These are phyloP conservation scores for Thuja plicata DNA, from an alignment of 83 land plant genomes.

Conservation along the genomic window DNA sequence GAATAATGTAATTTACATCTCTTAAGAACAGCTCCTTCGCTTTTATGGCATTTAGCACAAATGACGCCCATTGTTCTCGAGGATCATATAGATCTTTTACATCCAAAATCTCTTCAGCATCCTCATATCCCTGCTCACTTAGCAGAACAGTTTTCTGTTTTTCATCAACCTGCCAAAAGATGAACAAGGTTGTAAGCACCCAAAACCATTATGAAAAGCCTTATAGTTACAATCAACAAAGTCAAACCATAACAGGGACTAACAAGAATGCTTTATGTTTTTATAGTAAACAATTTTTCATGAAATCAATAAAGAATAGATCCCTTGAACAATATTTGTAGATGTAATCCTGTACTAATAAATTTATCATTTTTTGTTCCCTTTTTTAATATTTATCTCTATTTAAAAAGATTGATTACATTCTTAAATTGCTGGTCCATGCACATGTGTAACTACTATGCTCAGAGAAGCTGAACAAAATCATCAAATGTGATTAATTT, in stretches of 20 bases:
- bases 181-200: neutral
- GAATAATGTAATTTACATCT: slow-evolving; percentile 96
- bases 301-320: neutral
- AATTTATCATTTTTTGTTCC: neutral
- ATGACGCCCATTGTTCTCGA: slow-evolving; percentile 99
- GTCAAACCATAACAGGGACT: neutral
- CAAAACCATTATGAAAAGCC: neutral
- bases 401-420: neutral
- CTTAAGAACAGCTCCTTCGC: slow-evolving; percentile 94
- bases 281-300: neutral
- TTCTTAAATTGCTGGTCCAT: neutral
- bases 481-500: neutral
- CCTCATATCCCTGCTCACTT: slow-evolving; percentile 97
- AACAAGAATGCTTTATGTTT: neutral
- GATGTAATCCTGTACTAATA: neutral
- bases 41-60: slow-evolving; percentile 88
- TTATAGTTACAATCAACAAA: neutral
- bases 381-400: neutral
- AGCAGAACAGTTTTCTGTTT: slow-evolving; percentile 92
- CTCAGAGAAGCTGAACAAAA: neutral
- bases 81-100: slow-evolving; percentile 98
- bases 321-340: neutral
- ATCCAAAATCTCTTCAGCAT: slow-evolving; percentile 92
- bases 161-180: slow-evolving; percentile 87
- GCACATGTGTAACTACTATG: neutral